A percentile compares a stretch with the other conserved stretches of the same genome.
Conservation (phyloP, 495 filamentous ascomycete species). For the Saxophila tyrrhenica region DNA sequence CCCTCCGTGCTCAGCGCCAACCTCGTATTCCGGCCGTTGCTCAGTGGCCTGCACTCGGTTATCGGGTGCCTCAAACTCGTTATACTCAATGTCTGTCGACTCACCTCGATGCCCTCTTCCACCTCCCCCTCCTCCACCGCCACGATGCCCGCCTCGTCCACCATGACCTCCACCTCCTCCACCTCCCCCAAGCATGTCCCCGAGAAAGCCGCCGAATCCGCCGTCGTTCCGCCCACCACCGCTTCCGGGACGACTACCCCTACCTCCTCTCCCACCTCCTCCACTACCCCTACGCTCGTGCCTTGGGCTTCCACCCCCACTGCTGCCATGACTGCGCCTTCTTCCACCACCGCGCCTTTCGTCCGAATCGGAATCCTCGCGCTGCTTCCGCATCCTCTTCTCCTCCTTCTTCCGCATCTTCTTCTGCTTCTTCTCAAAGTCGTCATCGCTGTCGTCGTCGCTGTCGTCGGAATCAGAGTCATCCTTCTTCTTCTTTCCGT, state of each 20-base stretch:
- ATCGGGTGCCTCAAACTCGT: slow-evolving; percentile 35
- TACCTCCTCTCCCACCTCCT: background rate
- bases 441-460: slow-evolving; percentile 19
- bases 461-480: slow-evolving; percentile 10
- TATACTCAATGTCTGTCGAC: slow-evolving; percentile 9
- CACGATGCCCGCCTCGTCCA: background rate
- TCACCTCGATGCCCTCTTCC: background rate
- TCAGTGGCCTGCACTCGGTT: slow-evolving; percentile 20
- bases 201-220: background rate
- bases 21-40: background rate
- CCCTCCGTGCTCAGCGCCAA: background rate
- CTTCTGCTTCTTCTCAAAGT: slow-evolving; percentile 19
- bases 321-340: background rate
- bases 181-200: background rate
- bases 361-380: slow-evolving; percentile 8
- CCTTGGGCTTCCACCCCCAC: background rate
- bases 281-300: background rate
- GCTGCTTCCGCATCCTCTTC: slow-evolving; percentile 17
- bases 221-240: background rate
- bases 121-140: slow-evolving; percentile 17
- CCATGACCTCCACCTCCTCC: background rate
- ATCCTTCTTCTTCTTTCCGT: slow-evolving; percentile 11
- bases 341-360: slow-evolving; percentile 14
- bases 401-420: slow-evolving; percentile 15
- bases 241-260: background rate